Evolutionary conservation across 2,329 filamentous ascomycete species (phyloP), one percentile per base, ranked within the genome.

Genomic region (Phyllosticta citriasiana): DNA sequence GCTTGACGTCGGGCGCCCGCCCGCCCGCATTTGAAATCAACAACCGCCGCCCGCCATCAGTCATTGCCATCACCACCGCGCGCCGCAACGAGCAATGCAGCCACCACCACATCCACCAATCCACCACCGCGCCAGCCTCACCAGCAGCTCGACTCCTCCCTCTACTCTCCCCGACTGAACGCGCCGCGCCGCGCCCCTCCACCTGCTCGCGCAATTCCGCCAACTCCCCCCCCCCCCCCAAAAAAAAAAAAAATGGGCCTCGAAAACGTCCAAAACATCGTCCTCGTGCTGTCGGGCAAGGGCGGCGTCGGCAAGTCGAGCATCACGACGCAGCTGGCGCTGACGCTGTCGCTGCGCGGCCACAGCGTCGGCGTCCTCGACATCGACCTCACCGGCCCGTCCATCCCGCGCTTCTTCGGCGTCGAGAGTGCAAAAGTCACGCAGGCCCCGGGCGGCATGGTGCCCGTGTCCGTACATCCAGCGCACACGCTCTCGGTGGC

Each of bases 301-400:
- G 94, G 94, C 70, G 94, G 94, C 67, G 94, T 99, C 22, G 94
- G 94, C 62, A 99, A 99, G 80, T 97, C 93, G 53, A 96, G 91
- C 58, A 87, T 97, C n/a, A 97, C 94, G 0, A 95, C 93, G 1
- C 94, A 99, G 74, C 86, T 99, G 16, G 94, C 94, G 8, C 84
- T 99, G 47, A 91, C 92, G 0, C 85, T 99, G 33, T 87, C 91
- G 1, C 82, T 94, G 0, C 84, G 89, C 65, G 93, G 93, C 62
- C 84, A 93, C 72, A 91, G 89, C 0, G 93, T 97, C 53, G 94
- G 94, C 59, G 91, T 99, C 27, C 88, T 99, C 66, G 94, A 99
- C 73, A 87, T 97, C 71, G 94, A 99, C 73, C 83, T 99, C 19
- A 99, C 94, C 0, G 94, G 94, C 0, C 94, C 94, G 16, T 97